A percentile compares a stretch with the other conserved stretches of the same genome.
phyloP scores from a whole-genome alignment of 192 early-diverging fungal species.

The Coemansia sp. region DNA sequence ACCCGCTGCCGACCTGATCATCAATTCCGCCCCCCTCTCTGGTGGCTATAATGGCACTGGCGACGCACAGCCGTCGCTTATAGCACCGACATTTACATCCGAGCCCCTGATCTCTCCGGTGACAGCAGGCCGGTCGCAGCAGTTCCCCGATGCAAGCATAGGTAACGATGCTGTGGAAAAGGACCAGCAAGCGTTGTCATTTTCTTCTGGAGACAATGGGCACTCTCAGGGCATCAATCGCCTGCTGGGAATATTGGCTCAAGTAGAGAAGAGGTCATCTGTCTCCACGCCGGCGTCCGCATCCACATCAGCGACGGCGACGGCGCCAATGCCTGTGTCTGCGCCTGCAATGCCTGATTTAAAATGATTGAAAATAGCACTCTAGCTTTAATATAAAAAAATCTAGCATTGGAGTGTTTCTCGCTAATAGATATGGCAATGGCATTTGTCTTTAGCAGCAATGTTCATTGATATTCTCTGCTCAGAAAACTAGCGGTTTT shows the following conservation, averaged over 20 bases:
- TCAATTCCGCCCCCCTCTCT: no score
- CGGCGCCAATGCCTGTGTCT: neutral
- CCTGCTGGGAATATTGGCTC: slow-evolving; percentile 33
- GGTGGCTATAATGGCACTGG: no score
- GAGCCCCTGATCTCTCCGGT: neutral
- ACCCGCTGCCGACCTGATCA: no score
- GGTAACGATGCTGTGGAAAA: neutral
- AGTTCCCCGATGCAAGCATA: neutral
- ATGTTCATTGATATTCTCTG: no score
- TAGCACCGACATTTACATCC: neutral
- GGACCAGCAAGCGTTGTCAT: neutral
- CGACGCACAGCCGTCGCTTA: neutral
- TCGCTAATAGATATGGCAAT: no score
- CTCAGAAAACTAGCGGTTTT: slow-evolving; percentile 3
- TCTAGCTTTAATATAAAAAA: no score
- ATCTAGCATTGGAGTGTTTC: no score
- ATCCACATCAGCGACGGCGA: neutral
- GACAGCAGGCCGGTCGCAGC: neutral
- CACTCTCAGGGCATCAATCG: slow-evolving; percentile 30
- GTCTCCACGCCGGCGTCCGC: no score
- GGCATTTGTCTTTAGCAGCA: no score
- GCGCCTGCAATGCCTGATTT: neutral
- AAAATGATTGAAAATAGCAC: neutral
- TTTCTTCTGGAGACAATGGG: neutral
- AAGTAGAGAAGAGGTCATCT: slow-evolving; percentile 23